Percentiles rank a stretch among this genome's conserved stretches.
phyloP scores from a whole-genome alignment of 352 stramenopile genomes.

The Pythium periplocum region DNA sequence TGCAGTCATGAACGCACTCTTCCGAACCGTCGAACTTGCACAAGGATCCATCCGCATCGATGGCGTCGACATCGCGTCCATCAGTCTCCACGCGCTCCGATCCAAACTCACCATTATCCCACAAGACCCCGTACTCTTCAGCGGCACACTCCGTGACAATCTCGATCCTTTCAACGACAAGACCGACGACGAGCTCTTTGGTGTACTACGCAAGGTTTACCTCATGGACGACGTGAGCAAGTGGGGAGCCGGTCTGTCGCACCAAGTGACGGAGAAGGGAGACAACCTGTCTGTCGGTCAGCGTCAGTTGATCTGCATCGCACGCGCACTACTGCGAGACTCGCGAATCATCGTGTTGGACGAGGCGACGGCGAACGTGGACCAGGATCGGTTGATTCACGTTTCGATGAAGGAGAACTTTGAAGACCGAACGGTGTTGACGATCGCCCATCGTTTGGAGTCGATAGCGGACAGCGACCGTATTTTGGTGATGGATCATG shows the following conservation, averaged over 20 bases:
- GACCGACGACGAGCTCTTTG: slow-evolving; percentile 32
- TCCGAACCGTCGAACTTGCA: slow-evolving; percentile 28
- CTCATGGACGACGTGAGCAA: slow-evolving; percentile 10
- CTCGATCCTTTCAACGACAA: slow-evolving; percentile 82
- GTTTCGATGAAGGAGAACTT: slow-evolving; percentile 50
- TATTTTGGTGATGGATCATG: slow-evolving; percentile 92
- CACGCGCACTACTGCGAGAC: slow-evolving; percentile 81
- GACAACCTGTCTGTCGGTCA: slow-evolving; percentile 93
- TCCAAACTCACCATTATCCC: slow-evolving; percentile 63
- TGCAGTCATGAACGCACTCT: slow-evolving; percentile 10
- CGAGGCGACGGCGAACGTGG: slow-evolving; percentile 88
- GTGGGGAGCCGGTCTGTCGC: slow-evolving; percentile 50
- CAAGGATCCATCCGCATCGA: slow-evolving; percentile 79
- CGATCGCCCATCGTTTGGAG: slow-evolving; percentile 92
- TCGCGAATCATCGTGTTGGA: slow-evolving; percentile 85
- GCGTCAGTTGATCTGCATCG: slow-evolving; percentile 92
- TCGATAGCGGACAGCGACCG: slow-evolving; percentile 93
- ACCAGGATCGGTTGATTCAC: slow-evolving; percentile 84
- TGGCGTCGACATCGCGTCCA: slow-evolving; percentile 63
- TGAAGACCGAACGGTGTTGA: slow-evolving; percentile 81
- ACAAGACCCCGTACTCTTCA: slow-evolving; percentile 85
- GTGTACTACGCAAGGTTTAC: slow-evolving; percentile 16
- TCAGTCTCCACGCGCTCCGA: slow-evolving; percentile 24
- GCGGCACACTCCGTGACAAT: slow-evolving; percentile 82
- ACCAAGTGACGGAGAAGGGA: slow-evolving; percentile 79